phyloP scores from a whole-genome alignment of 495 filamentous ascomycete species.

The Diplogelasinospora grovesii region DNA sequence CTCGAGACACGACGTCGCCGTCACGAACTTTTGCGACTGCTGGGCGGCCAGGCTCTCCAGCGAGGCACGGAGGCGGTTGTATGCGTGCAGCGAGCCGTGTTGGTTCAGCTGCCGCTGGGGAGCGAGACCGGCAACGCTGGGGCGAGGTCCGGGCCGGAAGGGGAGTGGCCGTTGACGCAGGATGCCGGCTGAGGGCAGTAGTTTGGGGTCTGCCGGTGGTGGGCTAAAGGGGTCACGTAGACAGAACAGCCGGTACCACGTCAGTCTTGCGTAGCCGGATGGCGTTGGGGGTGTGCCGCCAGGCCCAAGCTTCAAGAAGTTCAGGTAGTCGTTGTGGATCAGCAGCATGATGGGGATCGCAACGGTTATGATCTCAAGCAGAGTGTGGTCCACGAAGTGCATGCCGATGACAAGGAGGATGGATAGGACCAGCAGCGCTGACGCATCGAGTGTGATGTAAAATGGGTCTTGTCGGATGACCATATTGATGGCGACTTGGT shows the following conservation, averaged over 20 bases:
- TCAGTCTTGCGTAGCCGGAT: conserved; percentile 64
- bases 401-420: conserved; percentile 41
- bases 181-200: conserved; percentile 32
- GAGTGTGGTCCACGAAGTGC: conserved; percentile 38
- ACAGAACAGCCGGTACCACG: conserved; percentile 50
- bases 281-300: conserved; percentile 74
- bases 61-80: conserved; percentile 40
- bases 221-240: conserved; percentile 51
- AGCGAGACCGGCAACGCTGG: conserved; percentile 63
- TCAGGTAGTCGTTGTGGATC: conserved; percentile 67
- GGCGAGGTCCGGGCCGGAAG: conserved; percentile 54
- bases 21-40: conserved; percentile 46
- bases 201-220: conserved; percentile 28
- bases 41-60: conserved; percentile 44
- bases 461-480: conserved; percentile 45
- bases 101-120: conserved; percentile 74
- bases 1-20: conserved; percentile 68
- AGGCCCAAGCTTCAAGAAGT: conserved; percentile 70
- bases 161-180: conserved; percentile 40
- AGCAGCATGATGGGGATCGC: conserved; percentile 46
- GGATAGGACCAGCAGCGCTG: conserved; percentile 36
- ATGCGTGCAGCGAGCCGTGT: conserved; percentile 44
- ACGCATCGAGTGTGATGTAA: conserved; percentile 41
- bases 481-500: conserved; percentile 24
- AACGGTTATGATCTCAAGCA: conserved; percentile 43